Percentiles rank a stretch among this genome's conserved stretches.
phyloP scores from a whole-genome alignment of 495 filamentous ascomycete genomes.

The Entonaema liquescens region DNA sequence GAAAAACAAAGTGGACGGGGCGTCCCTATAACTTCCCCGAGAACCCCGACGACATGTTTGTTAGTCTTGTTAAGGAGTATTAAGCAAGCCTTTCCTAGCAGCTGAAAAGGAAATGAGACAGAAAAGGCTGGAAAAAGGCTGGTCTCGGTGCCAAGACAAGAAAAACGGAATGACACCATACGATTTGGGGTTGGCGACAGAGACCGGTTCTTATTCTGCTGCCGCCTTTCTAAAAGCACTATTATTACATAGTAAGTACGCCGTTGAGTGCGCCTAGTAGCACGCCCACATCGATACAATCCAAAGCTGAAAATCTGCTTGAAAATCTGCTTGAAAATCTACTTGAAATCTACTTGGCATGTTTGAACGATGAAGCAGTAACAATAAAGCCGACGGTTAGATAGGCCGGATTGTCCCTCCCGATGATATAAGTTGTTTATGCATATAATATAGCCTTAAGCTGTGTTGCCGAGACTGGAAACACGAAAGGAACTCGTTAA shows the following conservation, averaged over 20 bases:
- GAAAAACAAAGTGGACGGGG: slow-evolving; percentile 20
- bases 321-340: neutral
- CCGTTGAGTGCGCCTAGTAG: slow-evolving; percentile 12
- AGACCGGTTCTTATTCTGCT: slow-evolving; percentile 31
- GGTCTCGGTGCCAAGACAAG: slow-evolving; percentile 30
- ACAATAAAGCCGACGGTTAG: slow-evolving; percentile 22
- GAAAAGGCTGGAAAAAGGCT: slow-evolving; percentile 19
- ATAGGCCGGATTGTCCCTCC: neutral
- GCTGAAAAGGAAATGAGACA: slow-evolving; percentile 39
- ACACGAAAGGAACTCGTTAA: slow-evolving; percentile 29
- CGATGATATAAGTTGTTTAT: neutral
- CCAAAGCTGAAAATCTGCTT: slow-evolving; percentile 2
- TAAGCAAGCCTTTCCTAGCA: neutral
- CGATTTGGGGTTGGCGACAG: slow-evolving; percentile 39
- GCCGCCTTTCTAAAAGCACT: slow-evolving; percentile 22
- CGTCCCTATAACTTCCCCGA: slow-evolving; percentile 16
- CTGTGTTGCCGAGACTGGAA: slow-evolving; percentile 36
- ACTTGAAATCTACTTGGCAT: neutral
- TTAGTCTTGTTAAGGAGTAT: neutral
- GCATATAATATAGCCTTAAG: slow-evolving; percentile 11
- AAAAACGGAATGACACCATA: slow-evolving; percentile 34
- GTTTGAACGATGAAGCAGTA: neutral
- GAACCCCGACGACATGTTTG: slow-evolving; percentile 4
- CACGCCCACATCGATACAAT: slow-evolving; percentile 1
- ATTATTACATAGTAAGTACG: too few relatives aligned